Evolutionary conservation across 1,284 basidiomycete genomes (phyloP), one percentile per base, ranked within the genome.

Genomic region (Trametes polyzona): DNA sequence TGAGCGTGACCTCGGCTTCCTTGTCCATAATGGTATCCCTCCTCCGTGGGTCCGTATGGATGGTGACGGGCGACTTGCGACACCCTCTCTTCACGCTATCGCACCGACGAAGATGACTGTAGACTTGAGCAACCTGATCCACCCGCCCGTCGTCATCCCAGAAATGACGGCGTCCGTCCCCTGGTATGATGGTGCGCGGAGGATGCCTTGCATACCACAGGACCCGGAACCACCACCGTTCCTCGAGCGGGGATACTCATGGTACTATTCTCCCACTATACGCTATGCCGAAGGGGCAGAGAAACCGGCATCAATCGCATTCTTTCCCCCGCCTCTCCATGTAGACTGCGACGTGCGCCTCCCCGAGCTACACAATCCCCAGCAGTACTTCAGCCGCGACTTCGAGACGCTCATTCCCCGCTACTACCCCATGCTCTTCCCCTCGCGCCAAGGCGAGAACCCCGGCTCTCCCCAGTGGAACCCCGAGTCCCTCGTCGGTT

Each of bases 341-440:
- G 21, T 48, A 19, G 30, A 42, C 19, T 51, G 36, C 8, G 51
- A 58, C 43, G 55, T 53, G 19, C 53, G 47, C 36, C 11, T 55
- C 11, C 55, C 48, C 17, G 57, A 54, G 17, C 32, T 59, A 9
- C 52, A 59, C 30, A 49, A 55, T 19, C 58, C 61, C 24, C 33
- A n/a, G 10, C 39, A 55, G 17, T 33, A 27, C 4, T 54, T 51
- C 30, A 53, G 58, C 39, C 40, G 27, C 26, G 26, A 39, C 6
- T 58, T 40, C 41, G 16, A 24, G 14, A 39, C 10, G 21, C n/a
- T 55, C 29, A 29, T 49, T 17, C 62, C 67, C 1, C 65, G 69
- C 14, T 71, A 67, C 53, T 71, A 66, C 46, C 66, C 68, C 1
- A 57, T 71, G 4, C 66, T 61, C 21, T 37, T 27, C 16, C 37